phyloP scores from a whole-genome alignment of 768 basidiomycete species.

The Lactifluus echinatus region DNA sequence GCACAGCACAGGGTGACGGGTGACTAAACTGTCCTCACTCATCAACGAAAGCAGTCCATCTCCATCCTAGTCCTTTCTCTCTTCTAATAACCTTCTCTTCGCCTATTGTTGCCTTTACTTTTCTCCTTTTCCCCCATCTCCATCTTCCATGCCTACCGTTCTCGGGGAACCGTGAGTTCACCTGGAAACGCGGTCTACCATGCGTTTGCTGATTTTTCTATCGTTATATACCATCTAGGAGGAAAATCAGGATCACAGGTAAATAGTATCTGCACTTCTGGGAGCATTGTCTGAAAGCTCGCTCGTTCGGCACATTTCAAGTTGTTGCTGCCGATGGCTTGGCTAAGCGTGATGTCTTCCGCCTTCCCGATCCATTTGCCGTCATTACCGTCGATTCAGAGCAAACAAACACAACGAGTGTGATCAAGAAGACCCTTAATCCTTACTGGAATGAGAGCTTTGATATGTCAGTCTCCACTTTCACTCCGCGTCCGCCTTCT shows the following conservation, averaged over 20 bases:
- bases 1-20: background rate
- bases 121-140: conserved; percentile 9
- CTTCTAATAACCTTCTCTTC: background rate
- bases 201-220: background rate
- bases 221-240: conserved; percentile 30
- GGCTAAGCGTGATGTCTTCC: conserved; percentile 91
- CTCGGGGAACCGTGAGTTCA: conserved; percentile 25
- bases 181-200: background rate
- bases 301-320: conserved; percentile 33
- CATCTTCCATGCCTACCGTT: conserved; percentile 24
- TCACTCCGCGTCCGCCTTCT: conserved; percentile 1
- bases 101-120: background rate
- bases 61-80: background rate
- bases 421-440: conserved; percentile 92
- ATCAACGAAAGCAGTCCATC: background rate
- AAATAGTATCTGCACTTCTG: conserved; percentile 17
- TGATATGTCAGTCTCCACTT: conserved; percentile 63
- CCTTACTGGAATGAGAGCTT: conserved; percentile 99
- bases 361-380: conserved; percentile 95
- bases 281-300: background rate
- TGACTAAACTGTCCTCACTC: background rate
- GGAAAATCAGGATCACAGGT: conserved; percentile 79
- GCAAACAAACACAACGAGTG: conserved; percentile 93
- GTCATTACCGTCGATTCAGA: conserved; percentile 98
- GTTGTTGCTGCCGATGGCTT: conserved; percentile 94